Conservation (phyloP, 495 filamentous ascomycete species). For the Talaromyces nanjingensis region DNA sequence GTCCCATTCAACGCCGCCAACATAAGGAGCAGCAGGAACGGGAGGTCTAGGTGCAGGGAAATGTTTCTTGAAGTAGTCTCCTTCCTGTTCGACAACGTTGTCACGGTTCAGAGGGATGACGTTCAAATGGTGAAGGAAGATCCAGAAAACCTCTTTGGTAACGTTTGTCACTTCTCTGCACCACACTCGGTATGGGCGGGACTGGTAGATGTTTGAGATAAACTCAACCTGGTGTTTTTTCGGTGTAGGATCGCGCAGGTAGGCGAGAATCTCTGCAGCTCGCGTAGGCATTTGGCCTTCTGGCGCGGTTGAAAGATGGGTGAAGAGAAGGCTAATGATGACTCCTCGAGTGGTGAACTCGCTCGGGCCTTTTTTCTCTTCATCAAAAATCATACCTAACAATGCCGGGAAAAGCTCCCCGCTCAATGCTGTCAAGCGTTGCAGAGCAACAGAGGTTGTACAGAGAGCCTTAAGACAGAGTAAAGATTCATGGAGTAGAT, state of each 20-base stretch:
- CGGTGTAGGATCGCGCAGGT: slow-evolving; percentile 74
- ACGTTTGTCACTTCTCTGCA: slow-evolving; percentile 85
- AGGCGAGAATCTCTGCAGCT: slow-evolving; percentile 62
- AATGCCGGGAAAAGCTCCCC: slow-evolving; percentile 77
- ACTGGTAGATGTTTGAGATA: slow-evolving; percentile 79
- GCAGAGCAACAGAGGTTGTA: slow-evolving; percentile 77
- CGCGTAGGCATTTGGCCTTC: slow-evolving; percentile 46
- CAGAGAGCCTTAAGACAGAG: slow-evolving; percentile 92
- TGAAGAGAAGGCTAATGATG: slow-evolving; percentile 79
- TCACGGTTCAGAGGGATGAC: slow-evolving; percentile 54
- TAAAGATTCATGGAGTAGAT: slow-evolving; percentile 82
- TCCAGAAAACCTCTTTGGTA: slow-evolving; percentile 99
- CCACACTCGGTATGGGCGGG: slow-evolving; percentile 88
- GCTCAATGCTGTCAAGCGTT: slow-evolving; percentile 75
- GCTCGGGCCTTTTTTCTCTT: slow-evolving; percentile 93
- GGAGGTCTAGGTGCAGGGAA: slow-evolving; percentile 87
- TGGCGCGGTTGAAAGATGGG: slow-evolving; percentile 60
- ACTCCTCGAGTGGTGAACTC: slow-evolving; percentile 90
- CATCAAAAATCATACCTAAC: slow-evolving; percentile 84
- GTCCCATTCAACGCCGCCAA: slow-evolving; percentile 98
- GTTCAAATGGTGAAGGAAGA: slow-evolving; percentile 91
- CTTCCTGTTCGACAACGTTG: slow-evolving; percentile 22
- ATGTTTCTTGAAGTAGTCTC: slow-evolving; percentile 57
- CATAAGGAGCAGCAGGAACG: slow-evolving; percentile 90
- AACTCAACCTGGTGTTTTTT: slow-evolving; percentile 75